phyloP scores from a whole-genome alignment of 495 filamentous ascomycete genomes.

The Amphirosellinia nigrospora region DNA sequence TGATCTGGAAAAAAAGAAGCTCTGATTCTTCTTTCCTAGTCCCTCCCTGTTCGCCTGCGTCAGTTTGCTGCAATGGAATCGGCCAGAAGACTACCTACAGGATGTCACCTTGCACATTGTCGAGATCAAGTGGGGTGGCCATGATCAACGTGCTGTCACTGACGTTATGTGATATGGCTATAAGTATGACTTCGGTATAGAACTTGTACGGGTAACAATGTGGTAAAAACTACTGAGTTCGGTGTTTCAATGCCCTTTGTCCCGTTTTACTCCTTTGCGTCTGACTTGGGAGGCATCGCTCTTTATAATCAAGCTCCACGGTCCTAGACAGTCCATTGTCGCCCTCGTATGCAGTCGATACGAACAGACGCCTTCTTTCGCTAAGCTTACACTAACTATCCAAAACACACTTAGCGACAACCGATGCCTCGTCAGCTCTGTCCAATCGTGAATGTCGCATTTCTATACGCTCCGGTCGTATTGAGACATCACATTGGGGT shows the following conservation, averaged over 20 bases:
- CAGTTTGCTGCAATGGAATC: background rate
- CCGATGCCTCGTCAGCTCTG: background rate
- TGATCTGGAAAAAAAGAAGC: constrained; percentile 42
- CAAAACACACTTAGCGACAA: background rate
- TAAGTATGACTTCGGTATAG: too few relatives aligned
- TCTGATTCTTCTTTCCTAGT: constrained; percentile 44
- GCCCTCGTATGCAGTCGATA: background rate
- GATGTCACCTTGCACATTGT: constrained; percentile 29
- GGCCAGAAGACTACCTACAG: background rate
- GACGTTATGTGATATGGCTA: background rate
- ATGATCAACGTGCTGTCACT: background rate
- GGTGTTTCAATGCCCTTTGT: background rate
- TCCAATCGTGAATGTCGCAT: background rate
- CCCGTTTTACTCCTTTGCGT: background rate
- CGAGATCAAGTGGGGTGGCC: constrained; percentile 23
- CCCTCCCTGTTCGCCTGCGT: constrained; percentile 33
- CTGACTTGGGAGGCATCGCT: background rate
- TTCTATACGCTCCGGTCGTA: background rate
- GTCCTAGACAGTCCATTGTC: background rate
- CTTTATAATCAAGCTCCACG: background rate
- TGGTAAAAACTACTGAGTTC: background rate
- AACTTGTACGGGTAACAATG: background rate
- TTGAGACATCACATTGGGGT: background rate
- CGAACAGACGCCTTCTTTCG: background rate
- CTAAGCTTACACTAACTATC: background rate